phyloP scores from a whole-genome alignment of 1,284 basidiomycete genomes.

The Inonotus obliquus region DNA sequence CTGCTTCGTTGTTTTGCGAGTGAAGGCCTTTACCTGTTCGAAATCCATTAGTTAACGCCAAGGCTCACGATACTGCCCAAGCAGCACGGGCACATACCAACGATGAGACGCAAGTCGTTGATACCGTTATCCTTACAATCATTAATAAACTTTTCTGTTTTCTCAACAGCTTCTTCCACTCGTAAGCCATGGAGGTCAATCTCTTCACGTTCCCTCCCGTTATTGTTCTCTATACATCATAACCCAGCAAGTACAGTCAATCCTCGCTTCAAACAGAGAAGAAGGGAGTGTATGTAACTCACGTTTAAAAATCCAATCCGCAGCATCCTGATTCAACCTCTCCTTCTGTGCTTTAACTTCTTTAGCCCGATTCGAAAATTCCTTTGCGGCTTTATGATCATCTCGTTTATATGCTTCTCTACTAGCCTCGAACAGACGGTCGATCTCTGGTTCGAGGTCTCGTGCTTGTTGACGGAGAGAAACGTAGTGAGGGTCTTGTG shows the following conservation, averaged over 20 bases:
- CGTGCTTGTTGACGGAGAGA: slow-evolving; percentile 69
- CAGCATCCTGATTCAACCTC: slow-evolving; percentile 78
- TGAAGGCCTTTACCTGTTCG: slow-evolving; percentile 77
- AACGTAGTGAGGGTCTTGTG: slow-evolving; percentile 65
- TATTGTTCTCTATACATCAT: slow-evolving; percentile 72
- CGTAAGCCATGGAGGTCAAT: slow-evolving; percentile 91
- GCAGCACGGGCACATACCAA: slow-evolving; percentile 49
- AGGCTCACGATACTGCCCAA: neutral
- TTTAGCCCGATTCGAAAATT: slow-evolving; percentile 82
- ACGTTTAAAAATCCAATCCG: slow-evolving; percentile 77
- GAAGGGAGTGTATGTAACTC: slow-evolving; percentile 13
- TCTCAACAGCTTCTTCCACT: slow-evolving; percentile 85
- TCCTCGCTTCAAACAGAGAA: neutral
- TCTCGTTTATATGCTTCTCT: slow-evolving; percentile 65
- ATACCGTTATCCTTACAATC: slow-evolving; percentile 65
- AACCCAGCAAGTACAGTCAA: neutral
- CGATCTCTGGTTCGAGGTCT: slow-evolving; percentile 73
- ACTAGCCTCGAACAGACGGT: slow-evolving; percentile 57
- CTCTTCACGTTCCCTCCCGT: slow-evolving; percentile 66
- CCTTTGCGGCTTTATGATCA: slow-evolving; percentile 79
- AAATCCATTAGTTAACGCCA: neutral
- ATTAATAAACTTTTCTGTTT: slow-evolving; percentile 65
- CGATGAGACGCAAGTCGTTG: slow-evolving; percentile 77
- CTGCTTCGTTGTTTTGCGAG: slow-evolving; percentile 73
- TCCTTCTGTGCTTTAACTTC: slow-evolving; percentile 79